Conservation (phyloP, 805 yeast genomes). For the Ogataea trehaloabstinens region DNA sequence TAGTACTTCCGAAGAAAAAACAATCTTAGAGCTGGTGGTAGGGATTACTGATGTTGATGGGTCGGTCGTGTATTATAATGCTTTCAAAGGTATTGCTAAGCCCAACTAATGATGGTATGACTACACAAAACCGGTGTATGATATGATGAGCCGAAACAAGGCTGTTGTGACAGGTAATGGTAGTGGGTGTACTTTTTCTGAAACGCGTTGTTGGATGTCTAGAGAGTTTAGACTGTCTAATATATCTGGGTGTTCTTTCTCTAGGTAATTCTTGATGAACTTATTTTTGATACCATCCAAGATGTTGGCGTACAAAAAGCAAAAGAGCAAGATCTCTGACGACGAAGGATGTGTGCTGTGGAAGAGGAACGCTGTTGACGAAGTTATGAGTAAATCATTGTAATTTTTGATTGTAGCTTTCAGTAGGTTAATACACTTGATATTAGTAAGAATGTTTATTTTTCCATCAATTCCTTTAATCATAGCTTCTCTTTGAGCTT, state of each 20-base stretch:
- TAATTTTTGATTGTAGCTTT: slow-evolving; percentile 15
- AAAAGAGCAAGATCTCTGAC: slow-evolving; percentile 39
- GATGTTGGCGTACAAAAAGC: slow-evolving; percentile 33
- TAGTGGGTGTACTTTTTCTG: too few species aligned
- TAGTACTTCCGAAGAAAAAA: slow-evolving; percentile 2
- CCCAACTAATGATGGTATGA: slow-evolving; percentile 39
- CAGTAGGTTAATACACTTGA: slow-evolving; percentile 27
- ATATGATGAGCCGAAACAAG: neutral
- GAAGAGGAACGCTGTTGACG: slow-evolving; percentile 13
- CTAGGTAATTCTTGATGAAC: slow-evolving; percentile 37
- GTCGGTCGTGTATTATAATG: slow-evolving; percentile 66
- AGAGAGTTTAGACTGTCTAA: slow-evolving; percentile 4
- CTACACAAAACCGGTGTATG: too few species aligned
- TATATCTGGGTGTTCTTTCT: slow-evolving; percentile 32
- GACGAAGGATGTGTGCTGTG: slow-evolving; percentile 18
- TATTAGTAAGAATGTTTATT: slow-evolving; percentile 29
- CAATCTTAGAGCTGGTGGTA: slow-evolving; percentile 47
- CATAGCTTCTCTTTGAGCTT: slow-evolving; percentile 22
- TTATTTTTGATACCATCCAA: slow-evolving; percentile 38
- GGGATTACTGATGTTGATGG: slow-evolving; percentile 66
- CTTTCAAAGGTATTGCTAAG: slow-evolving; percentile 62
- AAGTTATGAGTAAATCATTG: slow-evolving; percentile 2
- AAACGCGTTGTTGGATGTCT: neutral
- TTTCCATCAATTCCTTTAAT: slow-evolving; percentile 23
- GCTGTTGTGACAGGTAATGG: too few species aligned